phyloP scores from a whole-genome alignment of 2,329 filamentous ascomycete genomes.

The Mycogone perniciosa region DNA sequence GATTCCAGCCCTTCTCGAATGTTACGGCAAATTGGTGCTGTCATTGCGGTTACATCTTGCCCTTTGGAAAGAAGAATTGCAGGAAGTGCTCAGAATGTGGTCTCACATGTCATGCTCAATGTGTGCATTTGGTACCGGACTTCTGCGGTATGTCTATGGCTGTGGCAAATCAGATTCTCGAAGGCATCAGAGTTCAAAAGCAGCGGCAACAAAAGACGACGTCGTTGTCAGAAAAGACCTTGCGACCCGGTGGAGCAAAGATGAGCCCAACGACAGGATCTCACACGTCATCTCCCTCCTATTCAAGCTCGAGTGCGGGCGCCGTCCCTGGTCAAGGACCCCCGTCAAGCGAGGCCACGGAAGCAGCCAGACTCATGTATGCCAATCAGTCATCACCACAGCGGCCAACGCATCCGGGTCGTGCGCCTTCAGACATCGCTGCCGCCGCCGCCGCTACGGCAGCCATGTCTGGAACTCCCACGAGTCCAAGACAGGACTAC shows the following conservation, averaged over 20 bases:
- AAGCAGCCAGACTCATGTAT: slow-evolving; percentile 60
- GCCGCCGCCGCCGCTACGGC: slow-evolving; percentile 52
- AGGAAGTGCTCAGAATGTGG: slow-evolving; percentile 90
- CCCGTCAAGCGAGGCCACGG: slow-evolving; percentile 42
- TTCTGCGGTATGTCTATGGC: slow-evolving; percentile 99
- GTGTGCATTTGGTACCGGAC: slow-evolving; percentile 91
- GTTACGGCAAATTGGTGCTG: slow-evolving; percentile 99
- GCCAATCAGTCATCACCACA: slow-evolving; percentile 46
- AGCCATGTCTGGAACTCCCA: slow-evolving; percentile 48
- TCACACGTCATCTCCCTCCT: slow-evolving; percentile 29
- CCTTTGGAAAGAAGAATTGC: slow-evolving; percentile 91
- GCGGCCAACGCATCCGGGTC: slow-evolving; percentile 45
- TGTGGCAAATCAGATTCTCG: slow-evolving; percentile 86
- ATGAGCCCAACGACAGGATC: slow-evolving; percentile 35
- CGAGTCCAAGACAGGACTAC: slow-evolving; percentile 32
- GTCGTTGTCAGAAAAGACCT: slow-evolving; percentile 58
- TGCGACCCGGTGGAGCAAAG: slow-evolving; percentile 49
- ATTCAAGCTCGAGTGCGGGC: slow-evolving; percentile 24
- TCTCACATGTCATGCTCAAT: slow-evolving; percentile 84
- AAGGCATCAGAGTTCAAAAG: slow-evolving; percentile 77
- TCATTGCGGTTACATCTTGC: slow-evolving; percentile 93
- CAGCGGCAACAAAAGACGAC: slow-evolving; percentile 53
- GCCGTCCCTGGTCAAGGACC: slow-evolving; percentile 3
- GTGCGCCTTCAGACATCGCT: slow-evolving; percentile 47
- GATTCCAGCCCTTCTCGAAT: slow-evolving; percentile 94